Base-by-base conservation (phyloP, 352 stramenopile genomes). In the Pythium biforme region DNA sequence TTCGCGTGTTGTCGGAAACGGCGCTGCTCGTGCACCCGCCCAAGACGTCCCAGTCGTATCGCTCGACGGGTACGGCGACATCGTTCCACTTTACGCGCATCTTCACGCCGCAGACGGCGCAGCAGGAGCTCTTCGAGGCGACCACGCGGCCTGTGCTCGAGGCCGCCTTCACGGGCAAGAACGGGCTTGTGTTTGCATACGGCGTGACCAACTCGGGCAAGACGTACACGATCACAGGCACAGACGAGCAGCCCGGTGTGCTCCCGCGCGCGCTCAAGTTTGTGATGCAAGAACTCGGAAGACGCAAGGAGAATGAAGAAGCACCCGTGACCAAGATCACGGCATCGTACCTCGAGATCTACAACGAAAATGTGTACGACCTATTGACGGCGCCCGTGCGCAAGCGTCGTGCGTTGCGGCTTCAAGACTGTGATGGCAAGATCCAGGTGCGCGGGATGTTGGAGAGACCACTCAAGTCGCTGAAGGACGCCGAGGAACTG, bases 201-300 rank as follows among this genome's bases (percentile, higher is more conserved):
- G 97, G 97, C 54, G 96, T 99, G 53, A 99, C 97, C 7, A 99
- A 99, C 69, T 98, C 97, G 4, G 97, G 97, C 39, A 99, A 99
- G 71, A 99, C 97, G 17, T 97, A 99, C 73, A 99, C 97, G 10
- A 97, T 99, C 43, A 92, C 97, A 50, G 97, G 97, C 25, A 93
- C 79, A 1, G 76, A 80, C 3, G 64, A 77, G 8, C 74, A 86
- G 1, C 87, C 87, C 0, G 92, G 92, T 20, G 76, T 98, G 34
- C 70, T 98, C 26, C 92, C 92, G 12, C 79, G 90, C 39, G 73
- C 90, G 10, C 70, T 97, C 23, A 60, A 80, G 67, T 80, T 75
- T 54, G 61, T 95, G 40, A 86, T 94, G 68, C 55, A 82, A 17
- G 67, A 92, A 40, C 64, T 95, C 26, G 81, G 74, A 37, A 69